phyloP scores from a whole-genome alignment of 345 rosid species.

The Lepidium didymum region DNA sequence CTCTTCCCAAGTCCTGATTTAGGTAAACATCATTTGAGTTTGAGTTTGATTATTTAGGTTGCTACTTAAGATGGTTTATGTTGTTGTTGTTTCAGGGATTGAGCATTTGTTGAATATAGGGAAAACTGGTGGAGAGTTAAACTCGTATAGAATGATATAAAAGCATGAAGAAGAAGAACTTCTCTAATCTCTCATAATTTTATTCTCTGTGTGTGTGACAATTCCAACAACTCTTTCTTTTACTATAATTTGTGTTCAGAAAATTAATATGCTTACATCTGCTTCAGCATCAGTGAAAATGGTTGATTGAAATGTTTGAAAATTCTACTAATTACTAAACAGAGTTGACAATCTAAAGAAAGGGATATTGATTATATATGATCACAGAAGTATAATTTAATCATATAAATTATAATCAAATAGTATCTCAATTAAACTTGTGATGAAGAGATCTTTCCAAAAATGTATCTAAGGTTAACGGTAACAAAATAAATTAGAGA shows the following conservation, averaged over 20 bases:
- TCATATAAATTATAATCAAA: neutral
- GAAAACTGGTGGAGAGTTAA: conserved; percentile 20
- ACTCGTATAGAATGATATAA: conserved; percentile 7
- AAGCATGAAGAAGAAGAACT: neutral
- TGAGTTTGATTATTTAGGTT: neutral
- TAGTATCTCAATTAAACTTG: neutral
- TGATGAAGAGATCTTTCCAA: conserved; percentile 4
- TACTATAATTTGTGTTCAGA: neutral
- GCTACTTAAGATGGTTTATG: neutral
- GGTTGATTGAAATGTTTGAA: neutral
- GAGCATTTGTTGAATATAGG: conserved; percentile 42
- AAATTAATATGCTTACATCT: neutral
- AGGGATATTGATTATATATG: neutral
- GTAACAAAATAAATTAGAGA: neutral
- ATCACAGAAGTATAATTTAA: neutral
- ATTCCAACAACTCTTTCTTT: neutral
- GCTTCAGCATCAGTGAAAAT: neutral
- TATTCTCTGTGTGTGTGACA: neutral
- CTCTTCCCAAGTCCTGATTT: conserved; percentile 34
- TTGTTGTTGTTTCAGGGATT: conserved; percentile 34
- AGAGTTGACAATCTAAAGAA: neutral
- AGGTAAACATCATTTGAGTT: conserved; percentile 6
- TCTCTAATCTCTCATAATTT: neutral
- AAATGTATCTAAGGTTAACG: neutral
- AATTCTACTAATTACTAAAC: neutral